A percentile compares a stretch with the other conserved stretches of the same genome.
Conservation (phyloP, 179 eudicot genomes). For the Pouteria campechiana region DNA sequence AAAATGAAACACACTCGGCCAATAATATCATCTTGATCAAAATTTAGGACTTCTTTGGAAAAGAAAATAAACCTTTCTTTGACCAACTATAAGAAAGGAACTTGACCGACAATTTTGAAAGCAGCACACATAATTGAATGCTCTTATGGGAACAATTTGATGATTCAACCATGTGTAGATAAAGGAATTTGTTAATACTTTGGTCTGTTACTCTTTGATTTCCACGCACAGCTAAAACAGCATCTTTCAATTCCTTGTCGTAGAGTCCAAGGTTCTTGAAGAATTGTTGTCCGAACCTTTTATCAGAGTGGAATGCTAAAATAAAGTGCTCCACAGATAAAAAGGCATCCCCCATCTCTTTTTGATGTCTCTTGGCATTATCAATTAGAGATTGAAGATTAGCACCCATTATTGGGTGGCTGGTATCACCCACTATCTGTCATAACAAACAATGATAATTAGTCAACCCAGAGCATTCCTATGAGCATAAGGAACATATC, state of each 20-base stretch:
- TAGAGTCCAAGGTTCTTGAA: slow-evolving; percentile 54
- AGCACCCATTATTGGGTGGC: slow-evolving; percentile 66
- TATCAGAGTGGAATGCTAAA: slow-evolving; percentile 65
- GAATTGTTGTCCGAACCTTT: slow-evolving; percentile 71
- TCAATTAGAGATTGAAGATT: slow-evolving; percentile 56
- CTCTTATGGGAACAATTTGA: no score
- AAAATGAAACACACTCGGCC: no score
- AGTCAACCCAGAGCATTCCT: no score
- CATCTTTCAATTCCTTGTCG: slow-evolving; percentile 77
- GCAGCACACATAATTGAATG: no score
- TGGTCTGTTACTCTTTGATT: slow-evolving; percentile 92
- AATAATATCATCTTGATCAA: no score
- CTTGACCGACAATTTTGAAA: no score
- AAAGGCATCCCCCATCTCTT: slow-evolving; percentile 86
- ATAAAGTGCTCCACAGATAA: slow-evolving; percentile 91
- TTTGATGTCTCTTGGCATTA: slow-evolving; percentile 64
- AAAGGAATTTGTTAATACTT: slow-evolving; percentile 54
- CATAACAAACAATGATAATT: slow-evolving; percentile 3
- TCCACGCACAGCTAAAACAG: slow-evolving; percentile 86
- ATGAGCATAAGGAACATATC: no score
- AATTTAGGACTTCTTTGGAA: no score
- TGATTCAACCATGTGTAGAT: no score
- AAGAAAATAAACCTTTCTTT: no score
- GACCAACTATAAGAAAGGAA: no score
- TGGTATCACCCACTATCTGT: slow-evolving; percentile 78